phyloP scores from a whole-genome alignment of 2,329 filamentous ascomycete species.

The Pseudonectria foliicola region DNA sequence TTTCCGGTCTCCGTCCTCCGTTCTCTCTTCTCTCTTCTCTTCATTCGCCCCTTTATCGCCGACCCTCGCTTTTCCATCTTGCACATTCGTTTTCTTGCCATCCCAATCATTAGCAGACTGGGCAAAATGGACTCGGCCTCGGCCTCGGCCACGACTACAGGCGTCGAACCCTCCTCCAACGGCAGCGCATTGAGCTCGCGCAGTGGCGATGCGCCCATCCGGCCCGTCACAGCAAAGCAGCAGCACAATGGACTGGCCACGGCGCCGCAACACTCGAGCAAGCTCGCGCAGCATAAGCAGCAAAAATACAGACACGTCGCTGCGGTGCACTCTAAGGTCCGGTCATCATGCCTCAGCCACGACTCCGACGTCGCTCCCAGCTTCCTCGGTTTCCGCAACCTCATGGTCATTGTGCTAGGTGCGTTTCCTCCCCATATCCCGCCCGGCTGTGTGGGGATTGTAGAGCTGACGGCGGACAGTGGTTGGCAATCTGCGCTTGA shows the following conservation, averaged over 20 bases:
- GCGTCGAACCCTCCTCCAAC: slow-evolving; percentile 24
- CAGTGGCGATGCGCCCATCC: slow-evolving; percentile 4
- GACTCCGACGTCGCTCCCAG: slow-evolving; percentile 70
- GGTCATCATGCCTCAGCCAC: slow-evolving; percentile 77
- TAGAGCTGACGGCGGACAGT: slow-evolving; percentile 45
- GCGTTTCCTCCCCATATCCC: slow-evolving; percentile 23
- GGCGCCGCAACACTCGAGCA: slow-evolving; percentile 14
- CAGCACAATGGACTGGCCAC: slow-evolving; percentile 12
- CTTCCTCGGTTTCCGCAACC: slow-evolving; percentile 88
- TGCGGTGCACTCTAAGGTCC: slow-evolving; percentile 67
- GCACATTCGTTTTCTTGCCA: slow-evolving; percentile 1
- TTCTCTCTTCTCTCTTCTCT: no score
- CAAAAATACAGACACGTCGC: slow-evolving; percentile 85
- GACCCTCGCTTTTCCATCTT: slow-evolving; percentile 1
- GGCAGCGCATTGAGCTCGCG: slow-evolving; percentile 21
- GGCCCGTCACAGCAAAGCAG: no score
- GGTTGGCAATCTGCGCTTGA: slow-evolving; percentile 84
- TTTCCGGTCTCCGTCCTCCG: no score
- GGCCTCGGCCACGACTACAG: slow-evolving; percentile 36
- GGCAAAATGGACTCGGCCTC: slow-evolving; percentile 19
- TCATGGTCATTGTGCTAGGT: slow-evolving; percentile 92
- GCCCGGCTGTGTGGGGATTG: slow-evolving; percentile 8
- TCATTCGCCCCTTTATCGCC: neutral
- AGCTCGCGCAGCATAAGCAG: slow-evolving; percentile 6
- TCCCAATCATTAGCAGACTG: slow-evolving; percentile 11